phyloP scores from a whole-genome alignment of 495 filamentous ascomycete species.

The Neurospora tetraspora region DNA sequence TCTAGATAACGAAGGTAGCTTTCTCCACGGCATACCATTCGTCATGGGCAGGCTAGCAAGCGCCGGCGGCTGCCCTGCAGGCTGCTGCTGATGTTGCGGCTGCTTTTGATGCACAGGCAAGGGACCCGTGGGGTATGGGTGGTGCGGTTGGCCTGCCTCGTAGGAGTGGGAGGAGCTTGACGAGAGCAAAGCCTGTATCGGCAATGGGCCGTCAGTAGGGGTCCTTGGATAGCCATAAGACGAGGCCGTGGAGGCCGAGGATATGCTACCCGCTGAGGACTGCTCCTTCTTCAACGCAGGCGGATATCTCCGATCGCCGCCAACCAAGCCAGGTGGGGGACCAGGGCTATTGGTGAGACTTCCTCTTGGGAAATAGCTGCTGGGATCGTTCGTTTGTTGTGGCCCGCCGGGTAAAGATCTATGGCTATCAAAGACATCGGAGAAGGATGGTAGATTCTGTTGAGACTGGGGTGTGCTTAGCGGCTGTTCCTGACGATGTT shows the following conservation, averaged over 20 bases:
- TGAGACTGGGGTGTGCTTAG: constrained; percentile 3
- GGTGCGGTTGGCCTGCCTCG: constrained; percentile 10
- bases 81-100: not conserved
- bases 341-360: constrained; percentile 10
- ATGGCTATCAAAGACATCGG: constrained; percentile 23
- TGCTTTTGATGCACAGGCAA: not conserved
- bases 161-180: constrained; percentile 23
- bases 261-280: constrained; percentile 25
- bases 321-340: constrained; percentile 4
- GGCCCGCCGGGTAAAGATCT: constrained; percentile 3
- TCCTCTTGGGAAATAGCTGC: constrained; percentile 11
- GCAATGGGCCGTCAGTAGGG: constrained; percentile 32
- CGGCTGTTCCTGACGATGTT: constrained; percentile 10
- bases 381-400: constrained; percentile 8
- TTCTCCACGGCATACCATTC: constrained; percentile 11
- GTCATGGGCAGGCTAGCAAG: constrained; percentile 2
- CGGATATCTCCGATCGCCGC: constrained; percentile 9
- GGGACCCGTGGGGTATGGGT: not conserved
- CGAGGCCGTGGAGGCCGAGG: constrained; percentile 19
- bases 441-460: constrained; percentile 23
- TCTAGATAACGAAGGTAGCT: not conserved
- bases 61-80: not conserved
- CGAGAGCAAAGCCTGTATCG: constrained; percentile 36
- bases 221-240: constrained; percentile 26
- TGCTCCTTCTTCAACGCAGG: constrained; percentile 30